These are phyloP conservation scores for Jackrogersella multiformis DNA, from an alignment of 495 filamentous ascomycete genomes.

Conservation along the genomic window DNA sequence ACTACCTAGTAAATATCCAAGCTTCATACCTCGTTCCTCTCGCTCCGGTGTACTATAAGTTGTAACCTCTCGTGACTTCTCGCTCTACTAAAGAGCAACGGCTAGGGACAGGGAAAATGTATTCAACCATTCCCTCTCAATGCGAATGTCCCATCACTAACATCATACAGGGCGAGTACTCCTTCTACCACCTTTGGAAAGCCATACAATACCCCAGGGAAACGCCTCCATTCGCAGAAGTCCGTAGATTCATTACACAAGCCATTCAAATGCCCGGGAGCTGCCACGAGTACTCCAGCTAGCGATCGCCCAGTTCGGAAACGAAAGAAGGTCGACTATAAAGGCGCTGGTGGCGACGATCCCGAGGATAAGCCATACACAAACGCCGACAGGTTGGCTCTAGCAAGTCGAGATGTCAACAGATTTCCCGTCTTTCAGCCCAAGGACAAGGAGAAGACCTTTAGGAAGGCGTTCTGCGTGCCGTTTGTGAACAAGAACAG, in stretches of 20 bases:
- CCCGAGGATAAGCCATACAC: conserved; percentile 82
- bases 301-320: conserved; percentile 88
- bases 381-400: conserved; percentile 84
- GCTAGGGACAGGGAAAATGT: conserved; percentile 20
- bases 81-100: background rate
- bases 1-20: background rate
- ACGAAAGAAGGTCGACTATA: conserved; percentile 88
- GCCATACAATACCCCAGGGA: conserved; percentile 41
- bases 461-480: conserved; percentile 83
- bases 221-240: conserved; percentile 54
- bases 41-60: background rate
- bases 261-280: conserved; percentile 94
- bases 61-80: background rate
- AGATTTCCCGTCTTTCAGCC: conserved; percentile 88
- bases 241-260: conserved; percentile 75
- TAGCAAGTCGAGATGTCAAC: conserved; percentile 89
- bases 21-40: background rate
- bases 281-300: conserved; percentile 72
- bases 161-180: conserved; percentile 30
- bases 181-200: conserved; percentile 37
- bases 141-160: conserved; percentile 9
- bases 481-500: conserved; percentile 84
- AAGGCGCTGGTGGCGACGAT: conserved; percentile 77
- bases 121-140: background rate
- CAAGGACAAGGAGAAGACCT: conserved; percentile 85